Conservation (phyloP, 495 filamentous ascomycete genomes). For the Penicillium chermesinum region DNA sequence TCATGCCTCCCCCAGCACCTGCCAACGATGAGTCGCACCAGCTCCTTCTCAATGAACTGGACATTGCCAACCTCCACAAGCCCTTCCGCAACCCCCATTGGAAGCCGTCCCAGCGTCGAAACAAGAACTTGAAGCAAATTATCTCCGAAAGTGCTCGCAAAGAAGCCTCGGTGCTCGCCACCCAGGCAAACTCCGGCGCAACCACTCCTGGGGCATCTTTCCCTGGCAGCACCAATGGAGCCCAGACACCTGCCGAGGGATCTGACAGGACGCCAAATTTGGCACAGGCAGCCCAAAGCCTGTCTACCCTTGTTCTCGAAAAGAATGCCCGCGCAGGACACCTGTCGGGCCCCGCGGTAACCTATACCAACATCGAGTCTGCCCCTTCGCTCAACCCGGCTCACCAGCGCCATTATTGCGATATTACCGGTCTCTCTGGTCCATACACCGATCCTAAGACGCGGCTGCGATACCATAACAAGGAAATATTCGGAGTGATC, state of each 20-base stretch:
- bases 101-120: constrained; percentile 88
- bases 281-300: constrained; percentile 74
- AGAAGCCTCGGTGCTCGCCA: constrained; percentile 72
- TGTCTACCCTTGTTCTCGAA: constrained; percentile 81
- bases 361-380: constrained; percentile 92
- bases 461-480: constrained; percentile 79
- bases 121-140: constrained; percentile 97
- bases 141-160: constrained; percentile 83
- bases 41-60: constrained; percentile 73
- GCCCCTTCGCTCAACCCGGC: constrained; percentile 75
- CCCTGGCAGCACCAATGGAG: constrained; percentile 44
- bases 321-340: constrained; percentile 51
- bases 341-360: constrained; percentile 61
- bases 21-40: constrained; percentile 48
- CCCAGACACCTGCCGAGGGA: constrained; percentile 55
- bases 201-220: constrained; percentile 63
- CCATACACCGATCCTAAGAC: constrained; percentile 93
- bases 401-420: constrained; percentile 80
- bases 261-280: constrained; percentile 59
- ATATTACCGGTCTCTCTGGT: constrained; percentile 84
- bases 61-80: constrained; percentile 75
- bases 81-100: constrained; percentile 84
- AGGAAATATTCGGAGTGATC: constrained; percentile 80
- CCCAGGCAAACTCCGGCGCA: constrained; percentile 75
- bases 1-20: constrained; percentile 44